Evolutionary conservation across 225 moss, liverwort and hornwort species (phyloP).

Genomic region (Neckera pumila): DNA sequence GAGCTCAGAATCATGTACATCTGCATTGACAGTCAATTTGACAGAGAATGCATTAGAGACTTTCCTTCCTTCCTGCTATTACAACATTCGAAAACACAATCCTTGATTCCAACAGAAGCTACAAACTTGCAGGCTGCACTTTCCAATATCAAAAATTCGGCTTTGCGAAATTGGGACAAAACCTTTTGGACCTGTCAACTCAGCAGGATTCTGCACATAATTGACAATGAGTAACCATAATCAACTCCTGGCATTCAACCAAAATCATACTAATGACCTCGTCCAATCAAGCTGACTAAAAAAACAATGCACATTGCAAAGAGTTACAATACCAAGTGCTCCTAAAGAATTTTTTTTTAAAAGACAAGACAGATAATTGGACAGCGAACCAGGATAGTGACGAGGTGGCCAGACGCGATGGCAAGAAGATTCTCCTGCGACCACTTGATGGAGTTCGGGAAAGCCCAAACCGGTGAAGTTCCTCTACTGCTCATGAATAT

Average conservation of each 20-base stretch:
- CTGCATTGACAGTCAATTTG: slow-evolving; percentile 20
- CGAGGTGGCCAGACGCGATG: slow-evolving; percentile 83
- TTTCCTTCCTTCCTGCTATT: not conserved
- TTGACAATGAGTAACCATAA: not conserved
- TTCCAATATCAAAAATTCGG: slow-evolving; percentile 64
- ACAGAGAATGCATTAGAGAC: not conserved
- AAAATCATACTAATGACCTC: not conserved
- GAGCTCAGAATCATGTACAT: slow-evolving; percentile 58
- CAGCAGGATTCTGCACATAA: slow-evolving; percentile 72
- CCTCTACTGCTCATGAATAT: not conserved
- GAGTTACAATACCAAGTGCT: not conserved
- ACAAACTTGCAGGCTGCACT: slow-evolving; percentile 59
- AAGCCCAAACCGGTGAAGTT: slow-evolving; percentile 29
- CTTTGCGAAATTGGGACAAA: slow-evolving; percentile 57
- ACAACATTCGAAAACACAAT: not conserved
- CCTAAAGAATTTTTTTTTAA: not conserved
- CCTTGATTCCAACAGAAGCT: not conserved
- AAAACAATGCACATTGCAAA: not conserved
- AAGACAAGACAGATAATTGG: not conserved
- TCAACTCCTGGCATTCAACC: not conserved
- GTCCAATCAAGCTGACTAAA: not conserved
- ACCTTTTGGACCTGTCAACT: slow-evolving; percentile 76
- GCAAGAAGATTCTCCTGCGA: slow-evolving; percentile 90
- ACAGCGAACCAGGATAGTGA: slow-evolving; percentile 67
- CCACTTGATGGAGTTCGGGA: slow-evolving; percentile 80